Base-by-base conservation (phyloP, 805 yeast genomes). In the Pichia californica region DNA sequence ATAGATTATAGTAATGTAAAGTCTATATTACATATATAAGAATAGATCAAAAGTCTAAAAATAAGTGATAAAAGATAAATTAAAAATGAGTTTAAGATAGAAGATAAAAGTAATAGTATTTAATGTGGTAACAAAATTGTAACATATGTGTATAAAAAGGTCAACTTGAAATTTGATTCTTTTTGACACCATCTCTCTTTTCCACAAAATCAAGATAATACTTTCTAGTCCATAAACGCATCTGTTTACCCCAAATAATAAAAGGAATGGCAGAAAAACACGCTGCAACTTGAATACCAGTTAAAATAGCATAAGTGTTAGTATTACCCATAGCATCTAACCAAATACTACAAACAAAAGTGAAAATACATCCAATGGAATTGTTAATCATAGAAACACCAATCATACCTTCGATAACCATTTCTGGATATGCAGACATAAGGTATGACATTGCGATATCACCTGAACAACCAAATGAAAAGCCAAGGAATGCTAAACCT, bases 391-490 rank as follows among this genome's bases (percentile, higher is more conserved):
- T 71, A 8, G 78, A 61, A 21, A 81, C 83, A 44, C 85, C 83
- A 21, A 79, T 79, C 84, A 81, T 79, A 52, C 83, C 81, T 61
- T 80, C 85, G 51, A 80, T 65, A 43, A 80, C 77, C 73, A 80
- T 74, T 36, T 78, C 85, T 1, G 86, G 85, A 49, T 80, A 81
- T 6, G 79, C 67, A 50, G 78, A 83, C 83, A 80, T 79, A 48
- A 78, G 64, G 46, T 80, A 80, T 1, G 78, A 70, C 77, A 81
- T 73, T 30, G 83, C 79, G 40, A 79, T 76, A 57, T 82, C 88
- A 56, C 86, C 86, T 13, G 82, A 74, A 41, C 82, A 75, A 55
- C 85, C 86, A 66, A 79, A 80, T 1, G 84, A 81, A 47, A 79
- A 76, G 0, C 86, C 86, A 47, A 80, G 71, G 52, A 80, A 73